Base-by-base conservation (phyloP, 1,284 basidiomycete species). In the Ganoderma meredithae region DNA sequence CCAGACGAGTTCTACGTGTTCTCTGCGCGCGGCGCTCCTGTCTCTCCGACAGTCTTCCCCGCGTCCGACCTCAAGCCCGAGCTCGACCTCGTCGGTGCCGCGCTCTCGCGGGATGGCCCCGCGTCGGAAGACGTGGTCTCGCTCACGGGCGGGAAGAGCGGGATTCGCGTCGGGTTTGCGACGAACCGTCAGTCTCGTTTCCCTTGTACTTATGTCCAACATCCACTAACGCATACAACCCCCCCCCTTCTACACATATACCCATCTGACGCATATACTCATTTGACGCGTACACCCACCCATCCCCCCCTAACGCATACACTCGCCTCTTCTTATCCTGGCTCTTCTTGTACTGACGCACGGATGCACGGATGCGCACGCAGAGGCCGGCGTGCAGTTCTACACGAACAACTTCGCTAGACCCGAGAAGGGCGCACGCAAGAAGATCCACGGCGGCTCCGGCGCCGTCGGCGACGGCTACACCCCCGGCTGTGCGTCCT, bases 371-470 rank as follows among this genome's bases (percentile, higher is more conserved):
- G 43, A 1, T 22, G 15, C 40, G 0, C 27, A 6, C 43, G 52
- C 70, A 91, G 91, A 93, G 79, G 85, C 84, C 6, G 91, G 91
- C 36, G 84, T 90, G 49, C 92, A 93, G 84, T 89, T 92, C 74
- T 93, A 93, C 76, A 85, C 89, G 3, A 88, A 89, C 76, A 87
- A 85, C 67, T 79, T 85, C 60, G 80, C 88, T 13, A 77, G 83
- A 61, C 76, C 82, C 33, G 76, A 76, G 13, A 83, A 80, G 43
- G 88, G 85, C 33, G 84, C 88, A 47, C 83, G 88, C 60, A 93
- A 93, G 82, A 88, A 86, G 77, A 90, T 92, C 47, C 92, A 94
- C 73, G 90, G 91, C 27, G 91, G 91, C 1, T 87, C 86, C n/a
- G 90, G 89, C 39, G 80, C 82, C n/a, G 78, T 78, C 62, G 85